Conservation (phyloP, 129 eudicot species). For the Arctium minus region DNA sequence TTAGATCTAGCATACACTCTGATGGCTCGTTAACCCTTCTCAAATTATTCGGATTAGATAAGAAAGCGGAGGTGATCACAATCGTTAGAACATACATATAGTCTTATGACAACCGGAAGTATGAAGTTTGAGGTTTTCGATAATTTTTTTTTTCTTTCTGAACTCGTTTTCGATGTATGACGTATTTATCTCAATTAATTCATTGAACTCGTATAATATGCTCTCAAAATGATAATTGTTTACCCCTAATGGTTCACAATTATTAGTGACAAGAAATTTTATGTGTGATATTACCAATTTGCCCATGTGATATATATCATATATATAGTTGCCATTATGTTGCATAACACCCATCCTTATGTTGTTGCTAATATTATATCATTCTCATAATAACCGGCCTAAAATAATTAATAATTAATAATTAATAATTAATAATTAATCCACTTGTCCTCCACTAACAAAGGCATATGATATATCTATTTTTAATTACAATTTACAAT, state of each 20-base stretch:
- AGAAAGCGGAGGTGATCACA: too few relatives aligned
- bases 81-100: too few relatives aligned
- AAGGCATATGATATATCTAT: background rate
- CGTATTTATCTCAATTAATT: too few relatives aligned
- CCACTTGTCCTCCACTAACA: slow-evolving; percentile 20
- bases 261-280: background rate
- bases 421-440: slow-evolving; percentile 12
- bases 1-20: too few relatives aligned
- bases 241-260: background rate
- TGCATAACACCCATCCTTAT: background rate
- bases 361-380: background rate
- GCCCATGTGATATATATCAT: background rate
- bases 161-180: too few relatives aligned
- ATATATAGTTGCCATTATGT: slow-evolving; percentile 13
- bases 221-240: background rate
- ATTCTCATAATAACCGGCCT: background rate
- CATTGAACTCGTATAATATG: too few relatives aligned
- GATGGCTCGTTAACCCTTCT: background rate
- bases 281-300: background rate
- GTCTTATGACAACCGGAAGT: too few relatives aligned
- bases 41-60: too few relatives aligned
- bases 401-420: slow-evolving; percentile 11
- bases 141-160: too few relatives aligned
- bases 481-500: background rate
- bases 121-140: background rate